Conservation (phyloP, 2,329 filamentous ascomycete species). For the Aureobasidium sp. region DNA sequence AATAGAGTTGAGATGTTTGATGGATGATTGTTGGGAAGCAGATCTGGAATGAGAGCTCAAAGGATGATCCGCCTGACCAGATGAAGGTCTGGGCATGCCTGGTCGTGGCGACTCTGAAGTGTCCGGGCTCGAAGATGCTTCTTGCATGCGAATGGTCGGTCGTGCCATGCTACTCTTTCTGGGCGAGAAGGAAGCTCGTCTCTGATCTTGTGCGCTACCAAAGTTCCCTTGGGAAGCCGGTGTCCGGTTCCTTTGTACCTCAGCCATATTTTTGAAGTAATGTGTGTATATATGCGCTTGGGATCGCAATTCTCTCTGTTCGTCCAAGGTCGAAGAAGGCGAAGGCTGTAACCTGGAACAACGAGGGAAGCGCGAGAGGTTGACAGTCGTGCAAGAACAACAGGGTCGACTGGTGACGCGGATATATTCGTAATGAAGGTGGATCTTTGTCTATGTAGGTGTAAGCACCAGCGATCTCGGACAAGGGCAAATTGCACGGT, state of each 20-base stretch:
- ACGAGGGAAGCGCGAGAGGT: neutral
- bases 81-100: slow-evolving; percentile 23
- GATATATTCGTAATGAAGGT: slow-evolving; percentile 2
- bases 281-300: neutral
- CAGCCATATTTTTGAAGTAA: neutral
- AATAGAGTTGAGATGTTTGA: slow-evolving; percentile 13
- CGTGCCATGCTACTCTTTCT: slow-evolving; percentile 13
- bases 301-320: neutral
- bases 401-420: neutral
- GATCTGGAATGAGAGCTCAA: slow-evolving; percentile 13
- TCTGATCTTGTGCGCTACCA: neutral
- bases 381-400: neutral
- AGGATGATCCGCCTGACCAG: slow-evolving; percentile 16
- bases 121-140: slow-evolving; percentile 26
- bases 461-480: neutral
- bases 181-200: slow-evolving; percentile 1
- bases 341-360: neutral
- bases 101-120: slow-evolving; percentile 25
- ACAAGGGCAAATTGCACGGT: neutral
- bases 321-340: neutral
- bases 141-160: slow-evolving; percentile 23
- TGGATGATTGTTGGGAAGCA: slow-evolving; percentile 11
- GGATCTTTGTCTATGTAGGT: neutral
- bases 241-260: neutral
- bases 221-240: neutral